Evolutionary conservation across 1,284 basidiomycete species (phyloP).

Genomic region (Moesziomyces aphidis): DNA sequence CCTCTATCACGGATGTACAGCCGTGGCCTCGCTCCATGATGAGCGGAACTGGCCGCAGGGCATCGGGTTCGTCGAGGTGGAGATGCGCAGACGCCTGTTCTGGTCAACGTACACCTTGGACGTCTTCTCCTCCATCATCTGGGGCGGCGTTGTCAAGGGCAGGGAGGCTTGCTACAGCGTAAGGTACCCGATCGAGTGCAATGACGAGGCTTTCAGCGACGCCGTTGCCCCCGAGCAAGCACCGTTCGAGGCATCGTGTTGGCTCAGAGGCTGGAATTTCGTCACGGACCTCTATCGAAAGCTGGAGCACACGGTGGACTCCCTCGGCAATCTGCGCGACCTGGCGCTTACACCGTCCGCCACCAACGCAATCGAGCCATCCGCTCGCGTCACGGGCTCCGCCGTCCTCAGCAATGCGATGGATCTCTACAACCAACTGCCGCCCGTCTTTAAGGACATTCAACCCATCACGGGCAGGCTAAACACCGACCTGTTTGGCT

Average conservation of each 20-base stretch:
- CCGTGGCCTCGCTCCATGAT: not conserved
- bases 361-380: not conserved
- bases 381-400: not conserved
- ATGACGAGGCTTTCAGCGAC: not conserved
- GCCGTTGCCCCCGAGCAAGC: not conserved
- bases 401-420: not conserved
- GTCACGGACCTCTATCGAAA: constrained; percentile 1
- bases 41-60: not conserved
- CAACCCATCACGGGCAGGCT: not conserved
- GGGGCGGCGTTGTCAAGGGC: not conserved
- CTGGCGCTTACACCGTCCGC: not conserved
- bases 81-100: not conserved
- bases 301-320: not conserved
- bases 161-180: not conserved
- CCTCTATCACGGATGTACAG: not conserved
- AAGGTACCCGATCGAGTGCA: not conserved
- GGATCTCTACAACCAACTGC: not conserved
- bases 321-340: not conserved
- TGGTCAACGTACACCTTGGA: constrained; percentile 1
- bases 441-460: not conserved
- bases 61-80: not conserved
- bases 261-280: not conserved
- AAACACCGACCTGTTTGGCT: not conserved
- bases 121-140: not conserved
- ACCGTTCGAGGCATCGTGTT: not conserved